Conservation (phyloP, 176 grass and related monocot species). For the Elymus sibiricus region DNA sequence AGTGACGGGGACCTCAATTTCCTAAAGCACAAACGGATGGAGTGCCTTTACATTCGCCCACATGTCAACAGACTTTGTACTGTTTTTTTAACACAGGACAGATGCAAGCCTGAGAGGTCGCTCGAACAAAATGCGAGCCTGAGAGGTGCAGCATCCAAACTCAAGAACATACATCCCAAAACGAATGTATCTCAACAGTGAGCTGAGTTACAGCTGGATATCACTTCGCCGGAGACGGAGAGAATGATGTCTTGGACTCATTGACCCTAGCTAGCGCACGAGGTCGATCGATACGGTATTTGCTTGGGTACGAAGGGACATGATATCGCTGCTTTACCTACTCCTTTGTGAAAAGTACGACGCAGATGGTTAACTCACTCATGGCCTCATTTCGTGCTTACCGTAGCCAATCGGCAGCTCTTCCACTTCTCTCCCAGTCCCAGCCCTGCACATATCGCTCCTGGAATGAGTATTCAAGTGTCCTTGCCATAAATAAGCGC, state of each 20-base stretch:
- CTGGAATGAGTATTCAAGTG: neutral
- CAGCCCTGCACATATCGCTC: neutral
- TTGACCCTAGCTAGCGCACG: conserved; percentile 14
- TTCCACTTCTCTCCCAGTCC: neutral
- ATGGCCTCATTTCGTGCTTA: conserved; percentile 36
- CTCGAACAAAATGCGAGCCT: too few species aligned
- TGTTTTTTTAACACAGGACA: too few species aligned
- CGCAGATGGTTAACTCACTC: conserved; percentile 37
- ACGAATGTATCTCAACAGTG: neutral
- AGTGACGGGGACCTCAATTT: neutral
- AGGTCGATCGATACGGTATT: conserved; percentile 39
- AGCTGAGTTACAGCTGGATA: conserved; percentile 14
- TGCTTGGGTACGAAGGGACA: conserved; percentile 68
- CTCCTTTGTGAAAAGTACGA: conserved; percentile 42
- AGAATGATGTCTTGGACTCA: conserved; percentile 18
- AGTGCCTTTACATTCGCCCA: too few species aligned
- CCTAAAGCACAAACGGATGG: too few species aligned
- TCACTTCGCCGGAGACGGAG: neutral
- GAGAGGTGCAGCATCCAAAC: neutral
- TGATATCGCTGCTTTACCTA: conserved; percentile 47
- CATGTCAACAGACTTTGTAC: too few species aligned
- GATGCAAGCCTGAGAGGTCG: too few species aligned
- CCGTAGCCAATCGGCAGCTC: neutral
- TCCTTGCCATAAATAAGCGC: neutral
- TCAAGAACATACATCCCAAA: neutral